Base-by-base conservation (phyloP, 768 basidiomycete species). In the Udeniomyces megalosporus region DNA sequence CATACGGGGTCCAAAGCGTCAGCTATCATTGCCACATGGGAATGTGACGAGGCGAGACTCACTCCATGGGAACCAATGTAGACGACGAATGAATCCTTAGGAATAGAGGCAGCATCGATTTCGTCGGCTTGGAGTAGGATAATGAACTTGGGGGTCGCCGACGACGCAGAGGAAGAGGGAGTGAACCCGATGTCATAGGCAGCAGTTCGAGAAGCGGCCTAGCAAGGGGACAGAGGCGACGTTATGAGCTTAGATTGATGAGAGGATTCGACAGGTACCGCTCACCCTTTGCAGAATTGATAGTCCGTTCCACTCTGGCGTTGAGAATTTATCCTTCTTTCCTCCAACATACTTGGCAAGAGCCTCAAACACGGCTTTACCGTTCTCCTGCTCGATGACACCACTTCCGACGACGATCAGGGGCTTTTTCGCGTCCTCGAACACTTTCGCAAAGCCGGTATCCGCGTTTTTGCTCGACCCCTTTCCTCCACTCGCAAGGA, bases 101-200 rank as follows among this genome's bases (percentile, higher is more conserved):
- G 92, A 63, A 99, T 92, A 3, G 85, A 81, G 54, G 82, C 80
- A 45, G 89, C 85, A 72, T 91, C 82, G 58, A 97, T 74, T 70
- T 96, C 92, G 70, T 99, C 95, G 7, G 95, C 91, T 72, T 92
- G 92, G 62, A 99, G 81, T 55, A 99, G 84, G 76, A 95, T 96
- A 67, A 99, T 76, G 76, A 97, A 97, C 75, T 96, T 99, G 66
- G 95, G 86, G 66, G 81, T 83, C 51, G 81, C 80, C 56, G 77
- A 70, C 17, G 88, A 78, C 2, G 91, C 86, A 67, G 82, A 79
- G 69, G 84, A 78, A 12, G 91, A 84, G 0, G 95, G 85, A 28
- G 86, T 82, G 74, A 96, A 99, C 55, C 91, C 92, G 61, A 92
- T 79, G 66, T 99, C 95, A 72, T 93, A 93, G 0, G 91, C 88